These are phyloP conservation scores for Macaranga tanarius DNA, from an alignment of 441 rosid genomes.

Conservation along the genomic window DNA sequence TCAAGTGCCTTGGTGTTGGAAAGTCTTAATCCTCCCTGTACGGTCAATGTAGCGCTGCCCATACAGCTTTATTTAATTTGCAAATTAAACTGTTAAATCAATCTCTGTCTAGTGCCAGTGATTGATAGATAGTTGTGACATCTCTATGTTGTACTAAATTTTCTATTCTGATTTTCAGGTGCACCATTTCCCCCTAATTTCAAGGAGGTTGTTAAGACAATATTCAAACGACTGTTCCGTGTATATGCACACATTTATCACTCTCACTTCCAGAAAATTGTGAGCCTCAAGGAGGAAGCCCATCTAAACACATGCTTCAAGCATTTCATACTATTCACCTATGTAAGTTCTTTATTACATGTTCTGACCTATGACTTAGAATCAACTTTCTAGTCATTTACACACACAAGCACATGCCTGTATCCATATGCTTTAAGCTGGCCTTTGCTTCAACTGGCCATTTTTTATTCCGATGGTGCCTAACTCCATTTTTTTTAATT, in stretches of 20 bases:
- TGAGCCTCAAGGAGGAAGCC: constrained; percentile 98
- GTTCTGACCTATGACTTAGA: background rate
- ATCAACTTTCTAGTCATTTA: background rate
- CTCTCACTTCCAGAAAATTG: constrained; percentile 97
- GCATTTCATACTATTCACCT: constrained; percentile 91
- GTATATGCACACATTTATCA: constrained; percentile 96
- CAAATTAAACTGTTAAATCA: background rate
- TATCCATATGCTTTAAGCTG: background rate
- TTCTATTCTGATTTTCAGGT: constrained; percentile 45
- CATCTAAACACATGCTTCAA: constrained; percentile 99
- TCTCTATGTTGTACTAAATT: background rate
- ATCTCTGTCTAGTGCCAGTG: background rate
- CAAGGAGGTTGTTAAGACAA: constrained; percentile 94
- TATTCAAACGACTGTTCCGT: constrained; percentile 89
- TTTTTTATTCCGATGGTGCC: background rate
- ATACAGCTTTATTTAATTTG: background rate
- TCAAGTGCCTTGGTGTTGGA: too few relatives aligned
- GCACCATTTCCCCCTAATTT: constrained; percentile 93
- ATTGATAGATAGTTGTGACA: too few relatives aligned
- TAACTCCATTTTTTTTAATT: too few relatives aligned
- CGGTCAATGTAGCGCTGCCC: constrained; percentile 5
- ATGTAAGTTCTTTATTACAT: constrained; percentile 48
- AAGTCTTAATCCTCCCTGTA: background rate
- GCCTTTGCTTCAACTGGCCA: background rate
- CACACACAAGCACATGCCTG: background rate